Evolutionary conservation across 108 stramenopile species (phyloP).

Genomic region (Discostella stelligeroides): DNA sequence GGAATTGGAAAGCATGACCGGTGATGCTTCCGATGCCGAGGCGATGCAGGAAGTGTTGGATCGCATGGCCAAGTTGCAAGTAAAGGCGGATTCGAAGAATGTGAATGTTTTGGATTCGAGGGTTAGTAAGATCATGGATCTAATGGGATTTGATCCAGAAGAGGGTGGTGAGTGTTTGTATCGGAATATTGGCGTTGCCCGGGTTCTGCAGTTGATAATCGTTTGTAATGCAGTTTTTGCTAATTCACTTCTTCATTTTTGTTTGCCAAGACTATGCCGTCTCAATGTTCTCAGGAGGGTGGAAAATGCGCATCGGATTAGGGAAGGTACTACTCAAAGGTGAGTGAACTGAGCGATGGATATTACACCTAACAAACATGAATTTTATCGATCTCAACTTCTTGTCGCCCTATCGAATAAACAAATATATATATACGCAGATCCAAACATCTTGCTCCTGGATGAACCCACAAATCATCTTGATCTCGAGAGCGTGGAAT

Average conservation of each 20-base stretch:
- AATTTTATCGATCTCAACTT: neutral
- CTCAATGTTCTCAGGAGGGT: conserved; percentile 94
- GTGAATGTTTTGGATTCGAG: conserved; percentile 83
- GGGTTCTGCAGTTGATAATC: too few species aligned
- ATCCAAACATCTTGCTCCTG: conserved; percentile 93
- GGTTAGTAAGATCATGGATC: conserved; percentile 91
- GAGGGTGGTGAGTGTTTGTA: conserved; percentile 49
- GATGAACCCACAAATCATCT: conserved; percentile 93
- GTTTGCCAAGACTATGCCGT: conserved; percentile 62
- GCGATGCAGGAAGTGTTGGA: conserved; percentile 89
- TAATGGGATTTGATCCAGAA: conserved; percentile 93
- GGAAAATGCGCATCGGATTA: conserved; percentile 99
- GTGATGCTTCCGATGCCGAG: conserved; percentile 51
- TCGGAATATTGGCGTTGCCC: too few species aligned
- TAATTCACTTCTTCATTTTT: neutral
- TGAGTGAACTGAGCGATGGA: too few species aligned
- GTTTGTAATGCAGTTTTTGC: too few species aligned
- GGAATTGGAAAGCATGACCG: conserved; percentile 54
- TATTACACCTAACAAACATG: too few species aligned
- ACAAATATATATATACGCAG: conserved; percentile 17
- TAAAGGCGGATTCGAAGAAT: conserved; percentile 81
- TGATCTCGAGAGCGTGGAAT: conserved; percentile 93
- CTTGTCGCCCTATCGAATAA: neutral
- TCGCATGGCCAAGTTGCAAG: conserved; percentile 88
- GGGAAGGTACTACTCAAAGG: conserved; percentile 90